A percentile compares a stretch with the other conserved stretches of the same genome.
Evolutionary conservation across 140 eudicot genomes (phyloP).

Genomic region (Flaveria floridana): DNA sequence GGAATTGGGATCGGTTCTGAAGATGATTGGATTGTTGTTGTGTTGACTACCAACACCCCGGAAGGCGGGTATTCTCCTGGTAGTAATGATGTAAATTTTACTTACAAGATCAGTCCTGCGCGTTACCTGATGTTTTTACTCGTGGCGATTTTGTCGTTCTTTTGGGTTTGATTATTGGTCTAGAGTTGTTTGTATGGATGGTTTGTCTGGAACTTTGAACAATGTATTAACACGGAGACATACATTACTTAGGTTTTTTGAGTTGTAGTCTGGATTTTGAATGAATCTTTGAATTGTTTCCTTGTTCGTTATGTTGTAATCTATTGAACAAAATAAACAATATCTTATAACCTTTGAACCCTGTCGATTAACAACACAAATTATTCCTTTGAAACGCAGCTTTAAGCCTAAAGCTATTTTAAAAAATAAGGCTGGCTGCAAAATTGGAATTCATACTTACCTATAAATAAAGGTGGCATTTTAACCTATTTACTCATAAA

Average conservation of each 20-base stretch:
- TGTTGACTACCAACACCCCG: constrained; percentile 66
- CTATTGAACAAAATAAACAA: no score
- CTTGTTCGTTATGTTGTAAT: neutral
- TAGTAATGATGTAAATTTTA: constrained; percentile 37
- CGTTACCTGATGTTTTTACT: constrained; percentile 27
- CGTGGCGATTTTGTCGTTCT: constrained; percentile 31
- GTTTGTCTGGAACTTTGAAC: neutral
- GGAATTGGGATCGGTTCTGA: constrained; percentile 76
- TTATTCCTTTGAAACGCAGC: no score
- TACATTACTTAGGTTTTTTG: constrained; percentile 22
- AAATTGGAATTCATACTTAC: no score
- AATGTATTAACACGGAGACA: constrained; percentile 26
- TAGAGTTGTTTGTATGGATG: constrained; percentile 13
- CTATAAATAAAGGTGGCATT: no score
- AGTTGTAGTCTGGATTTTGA: constrained; percentile 26
- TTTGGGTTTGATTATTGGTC: constrained; percentile 28
- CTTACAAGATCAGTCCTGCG: constrained; percentile 26
- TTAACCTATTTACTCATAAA: no score
- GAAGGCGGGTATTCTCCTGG: constrained; percentile 57
- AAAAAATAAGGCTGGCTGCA: no score
- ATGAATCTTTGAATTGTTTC: constrained; percentile 18
- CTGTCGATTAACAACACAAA: no score
- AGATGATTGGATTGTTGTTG: constrained; percentile 73
- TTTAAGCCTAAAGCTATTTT: no score
- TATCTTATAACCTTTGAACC: neutral